These are phyloP conservation scores for Dendrobium nobile DNA, from an alignment of 106 monocot genomes.

Conservation along the genomic window DNA sequence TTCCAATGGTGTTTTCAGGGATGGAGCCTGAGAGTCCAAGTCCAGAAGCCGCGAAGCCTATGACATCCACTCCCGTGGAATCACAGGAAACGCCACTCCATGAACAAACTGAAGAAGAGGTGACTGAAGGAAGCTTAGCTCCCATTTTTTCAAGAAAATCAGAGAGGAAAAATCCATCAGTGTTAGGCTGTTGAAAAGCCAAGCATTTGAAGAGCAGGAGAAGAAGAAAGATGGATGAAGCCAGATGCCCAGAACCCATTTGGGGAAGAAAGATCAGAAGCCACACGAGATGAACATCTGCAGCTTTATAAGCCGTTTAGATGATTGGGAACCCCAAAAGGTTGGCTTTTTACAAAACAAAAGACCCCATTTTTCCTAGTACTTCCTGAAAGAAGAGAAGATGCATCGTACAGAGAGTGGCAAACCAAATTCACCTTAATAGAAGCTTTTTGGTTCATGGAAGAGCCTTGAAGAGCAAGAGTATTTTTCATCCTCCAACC, in stretches of 20 bases:
- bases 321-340: neutral
- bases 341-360: neutral
- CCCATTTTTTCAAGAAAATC: constrained; percentile 65
- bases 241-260: constrained; percentile 16
- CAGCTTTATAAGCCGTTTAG: neutral
- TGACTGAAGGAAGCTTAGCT: neutral
- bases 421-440: neutral
- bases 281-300: neutral
- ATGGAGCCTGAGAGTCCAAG: constrained; percentile 59
- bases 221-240: constrained; percentile 13
- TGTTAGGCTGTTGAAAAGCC: constrained; percentile 56
- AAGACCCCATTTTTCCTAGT: neutral
- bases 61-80: constrained; percentile 16
- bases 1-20: constrained; percentile 77
- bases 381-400: neutral
- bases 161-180: constrained; percentile 59
- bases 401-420: neutral
- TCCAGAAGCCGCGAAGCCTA: constrained; percentile 32
- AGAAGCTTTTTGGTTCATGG: neutral
- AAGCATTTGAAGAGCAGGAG: constrained; percentile 11
- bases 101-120: constrained; percentile 37
- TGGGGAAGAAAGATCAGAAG: neutral
- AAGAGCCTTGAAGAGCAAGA: neutral
- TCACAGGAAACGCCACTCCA: constrained; percentile 62
- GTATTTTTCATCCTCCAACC: neutral